Conservation (phyloP, 2,329 filamentous ascomycete species). For the Camptophora hylomeconis region DNA sequence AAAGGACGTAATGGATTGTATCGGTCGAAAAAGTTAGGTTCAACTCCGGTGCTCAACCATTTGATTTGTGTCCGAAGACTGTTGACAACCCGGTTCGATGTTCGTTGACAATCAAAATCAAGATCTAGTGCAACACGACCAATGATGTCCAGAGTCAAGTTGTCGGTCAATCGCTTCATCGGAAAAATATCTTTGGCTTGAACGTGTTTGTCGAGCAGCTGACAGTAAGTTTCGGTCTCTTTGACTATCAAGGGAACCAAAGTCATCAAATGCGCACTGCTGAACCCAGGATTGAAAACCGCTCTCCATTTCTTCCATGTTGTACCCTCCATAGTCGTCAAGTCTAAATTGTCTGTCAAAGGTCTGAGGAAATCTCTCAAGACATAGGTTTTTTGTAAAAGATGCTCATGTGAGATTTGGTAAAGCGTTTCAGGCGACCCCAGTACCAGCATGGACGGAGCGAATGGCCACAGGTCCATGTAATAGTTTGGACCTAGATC, state of each 20-base stretch:
- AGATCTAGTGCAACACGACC: slow-evolving; percentile 22
- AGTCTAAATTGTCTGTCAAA: slow-evolving; percentile 19
- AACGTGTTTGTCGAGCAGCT: slow-evolving; percentile 4
- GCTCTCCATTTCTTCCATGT: slow-evolving; percentile 25
- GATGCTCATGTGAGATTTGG: slow-evolving; percentile 26
- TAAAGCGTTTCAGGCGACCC: slow-evolving; percentile 25
- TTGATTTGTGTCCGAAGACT: slow-evolving; percentile 2
- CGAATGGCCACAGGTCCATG: slow-evolving; percentile 28
- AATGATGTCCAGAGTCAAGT: slow-evolving; percentile 29
- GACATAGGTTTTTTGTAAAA: slow-evolving; percentile 22
- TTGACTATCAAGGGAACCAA: slow-evolving; percentile 18
- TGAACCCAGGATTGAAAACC: slow-evolving; percentile 28
- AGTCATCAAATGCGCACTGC: slow-evolving; percentile 23
- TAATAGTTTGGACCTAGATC: slow-evolving; percentile 18
- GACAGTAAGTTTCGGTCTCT: slow-evolving; percentile 1
- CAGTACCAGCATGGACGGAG: slow-evolving; percentile 22
- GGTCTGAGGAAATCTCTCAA: slow-evolving; percentile 19
- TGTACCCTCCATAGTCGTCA: slow-evolving; percentile 23
- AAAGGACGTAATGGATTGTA: slow-evolving; percentile 3
- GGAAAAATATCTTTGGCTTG: slow-evolving; percentile 23
- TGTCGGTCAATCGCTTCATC: slow-evolving; percentile 24
- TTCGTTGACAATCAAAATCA: slow-evolving; percentile 7
- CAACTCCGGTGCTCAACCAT: slow-evolving; percentile 3
- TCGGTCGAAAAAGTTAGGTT: slow-evolving; percentile 1
- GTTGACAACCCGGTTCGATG: slow-evolving; percentile 2